Evolutionary conservation across 305 asterid species (phyloP), one percentile per base, ranked within the genome.

Genomic region (Solanum hybrid): DNA sequence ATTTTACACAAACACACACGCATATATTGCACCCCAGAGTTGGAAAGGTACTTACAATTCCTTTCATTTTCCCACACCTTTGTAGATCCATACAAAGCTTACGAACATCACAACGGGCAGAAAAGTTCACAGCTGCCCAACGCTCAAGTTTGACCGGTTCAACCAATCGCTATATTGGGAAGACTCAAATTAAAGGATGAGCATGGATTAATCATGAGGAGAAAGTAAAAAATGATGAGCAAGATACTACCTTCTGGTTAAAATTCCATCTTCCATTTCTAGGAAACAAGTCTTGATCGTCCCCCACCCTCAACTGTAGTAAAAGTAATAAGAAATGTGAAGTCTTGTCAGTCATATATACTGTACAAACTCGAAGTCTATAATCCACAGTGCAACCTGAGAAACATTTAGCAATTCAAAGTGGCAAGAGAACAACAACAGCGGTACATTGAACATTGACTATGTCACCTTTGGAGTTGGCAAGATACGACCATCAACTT

Each of bases 211-310:
- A 15, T 11, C 40, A 22, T 4, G 4, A 12, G 12, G 13, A 45
- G 37, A 89, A 12, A 26, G 36, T 80, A 51, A 64, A 75, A 76
- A 11, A 71, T 6, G n/a, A 13, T 79, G 88, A 73, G 29, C 45
- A 45, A 10, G 56, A 5, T 66, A 6, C 34, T 91, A 95, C 98
- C 96, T 94, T 94, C 56, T 91, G 91, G 64, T 96, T 96, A 88
- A 96, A 94, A 89, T 96, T 95, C 98, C 98, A 96, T 37, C 94
- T 92, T 34, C 98, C 98, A 34, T 90, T 92, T 11, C 93, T 92
- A 5, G 98, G 97, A 45, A 90, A 40, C 76, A 94, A 91, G 56
- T 90, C 92, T 60, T 91, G 95, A 2, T 92, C 93, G 11, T 88
- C 92, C n/a, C 98, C 98, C 9, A 93, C 94, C 90, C 79, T 93